A percentile compares a stretch with the other conserved stretches of the same genome.
These are phyloP conservation scores for Grosmannia clavigera DNA, from an alignment of 2,329 filamentous ascomycete species.

Conservation along the genomic window DNA sequence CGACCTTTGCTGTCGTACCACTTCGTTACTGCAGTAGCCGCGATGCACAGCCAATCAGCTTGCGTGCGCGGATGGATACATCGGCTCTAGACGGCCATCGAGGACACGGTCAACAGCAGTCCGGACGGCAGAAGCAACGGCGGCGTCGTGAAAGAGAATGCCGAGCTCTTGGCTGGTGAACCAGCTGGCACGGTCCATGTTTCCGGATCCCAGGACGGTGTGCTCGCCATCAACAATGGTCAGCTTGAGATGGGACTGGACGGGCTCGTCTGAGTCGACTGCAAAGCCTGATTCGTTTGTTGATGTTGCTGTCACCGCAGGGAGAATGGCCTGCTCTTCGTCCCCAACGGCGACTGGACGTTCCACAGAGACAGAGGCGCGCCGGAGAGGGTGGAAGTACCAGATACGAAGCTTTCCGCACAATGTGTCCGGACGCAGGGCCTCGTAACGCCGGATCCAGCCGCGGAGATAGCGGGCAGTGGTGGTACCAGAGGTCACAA, in stretches of 20 bases:
- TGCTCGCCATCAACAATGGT: conserved; percentile 58
- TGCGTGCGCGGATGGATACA: conserved; percentile 11
- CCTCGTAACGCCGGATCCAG: conserved; percentile 43
- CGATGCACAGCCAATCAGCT: background rate
- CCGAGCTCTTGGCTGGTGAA: conserved; percentile 78
- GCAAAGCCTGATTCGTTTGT: background rate
- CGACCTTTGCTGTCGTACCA: background rate
- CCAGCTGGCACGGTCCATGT: conserved; percentile 78
- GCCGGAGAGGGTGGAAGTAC: conserved; percentile 36
- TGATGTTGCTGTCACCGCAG: background rate
- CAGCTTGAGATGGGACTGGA: conserved; percentile 68
- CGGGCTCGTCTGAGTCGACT: conserved; percentile 40
- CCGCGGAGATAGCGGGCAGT: conserved; percentile 51
- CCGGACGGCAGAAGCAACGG: conserved; percentile 20
- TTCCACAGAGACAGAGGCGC: too few relatives aligned
- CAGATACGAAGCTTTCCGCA: conserved; percentile 43
- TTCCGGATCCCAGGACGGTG: conserved; percentile 64
- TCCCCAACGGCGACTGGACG: background rate
- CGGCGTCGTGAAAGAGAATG: conserved; percentile 36
- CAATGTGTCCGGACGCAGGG: background rate
- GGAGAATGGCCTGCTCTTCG: conserved; percentile 7
- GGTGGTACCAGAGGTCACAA: conserved; percentile 66
- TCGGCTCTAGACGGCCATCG: conserved; percentile 18
- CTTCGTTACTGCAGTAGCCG: background rate
- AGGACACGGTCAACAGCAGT: conserved; percentile 20